Conservation (phyloP, 1,139 yeast genomes). For the Protomyces inouyei region DNA sequence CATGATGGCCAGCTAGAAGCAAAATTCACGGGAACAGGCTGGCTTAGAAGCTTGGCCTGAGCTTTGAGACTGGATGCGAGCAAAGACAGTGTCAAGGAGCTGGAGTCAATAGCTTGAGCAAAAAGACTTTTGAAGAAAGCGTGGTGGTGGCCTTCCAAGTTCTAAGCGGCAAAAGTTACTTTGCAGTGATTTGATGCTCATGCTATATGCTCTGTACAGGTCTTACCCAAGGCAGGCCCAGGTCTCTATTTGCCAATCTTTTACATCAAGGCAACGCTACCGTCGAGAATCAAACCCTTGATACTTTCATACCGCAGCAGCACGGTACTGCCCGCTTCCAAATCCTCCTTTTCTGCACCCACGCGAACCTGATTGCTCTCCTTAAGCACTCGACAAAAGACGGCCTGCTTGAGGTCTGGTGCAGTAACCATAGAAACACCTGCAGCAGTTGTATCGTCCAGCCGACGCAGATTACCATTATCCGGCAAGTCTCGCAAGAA, state of each 20-base stretch:
- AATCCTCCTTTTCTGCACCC: slow-evolving; percentile 57
- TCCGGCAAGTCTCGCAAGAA: slow-evolving; percentile 66
- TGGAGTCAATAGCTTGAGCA: no score
- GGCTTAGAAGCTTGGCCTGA: no score
- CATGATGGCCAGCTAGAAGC: not conserved
- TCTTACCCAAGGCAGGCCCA: no score
- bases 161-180: not conserved
- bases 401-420: slow-evolving; percentile 73
- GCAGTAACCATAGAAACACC: slow-evolving; percentile 71
- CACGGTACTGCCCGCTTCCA: slow-evolving; percentile 64
- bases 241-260: no score
- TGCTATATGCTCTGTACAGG: no score
- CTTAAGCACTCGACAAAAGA: slow-evolving; percentile 58
- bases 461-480: slow-evolving; percentile 49
- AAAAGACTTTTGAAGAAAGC: no score
- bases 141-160: not conserved
- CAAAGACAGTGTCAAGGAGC: no score
- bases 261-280: not conserved
- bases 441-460: slow-evolving; percentile 68
- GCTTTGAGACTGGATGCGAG: no score
- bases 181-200: no score
- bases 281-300: not conserved
- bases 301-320: slow-evolving; percentile 55
- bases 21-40: no score
- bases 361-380: slow-evolving; percentile 40